Base-by-base conservation (phyloP, 2,329 filamentous ascomycete species). In the Fusarium albosuccineum region DNA sequence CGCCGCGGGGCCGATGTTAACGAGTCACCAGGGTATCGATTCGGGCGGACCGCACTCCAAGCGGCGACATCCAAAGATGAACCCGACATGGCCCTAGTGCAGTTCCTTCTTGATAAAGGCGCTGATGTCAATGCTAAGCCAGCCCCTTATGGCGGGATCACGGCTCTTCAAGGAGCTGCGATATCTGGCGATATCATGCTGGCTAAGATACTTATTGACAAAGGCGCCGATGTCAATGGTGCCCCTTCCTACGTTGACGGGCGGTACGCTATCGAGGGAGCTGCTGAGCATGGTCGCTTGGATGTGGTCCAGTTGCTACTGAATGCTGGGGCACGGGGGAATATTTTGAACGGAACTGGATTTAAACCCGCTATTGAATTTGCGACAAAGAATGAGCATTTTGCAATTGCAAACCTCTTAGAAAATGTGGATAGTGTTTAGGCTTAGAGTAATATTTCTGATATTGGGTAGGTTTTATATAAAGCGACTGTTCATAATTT, bases 111-210 rank as follows among this genome's bases (percentile, higher is more conserved):
- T 26, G 10, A 29, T 44, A n/a, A 22, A 16, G 27, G 51, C 9
- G 51, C 51, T 13, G 39, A 55, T 26, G 30, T 55, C 30, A 55
- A 55, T 45, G 40, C 51, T 4, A 44, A 55, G 16, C 51, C 51
- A 6, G 51, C 51, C 14, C 6, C 4, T 16, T 7, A 27, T 6
- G 40, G 39, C 9, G 51, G 51, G 8, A 37, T 45, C 26, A 55
- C 51, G 14, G 51, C 51, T 17, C 39, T 55, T 36, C 51, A 55
- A 55, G 39, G 27, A 17, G 39, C 51, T 34, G 51, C 51, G 6
- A 40, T 55, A 13, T 34, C n/a, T 27, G 51, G 51, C 11, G 29
- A 55, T 37, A 27, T 45, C 5, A 9, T 48, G 8, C 9, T 64
- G 1, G 39, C 16, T 10, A 11, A 13, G 1, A 7, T 50, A 2